Base-by-base conservation (phyloP, 2,329 filamentous ascomycete genomes). In the Phialophora expanda region DNA sequence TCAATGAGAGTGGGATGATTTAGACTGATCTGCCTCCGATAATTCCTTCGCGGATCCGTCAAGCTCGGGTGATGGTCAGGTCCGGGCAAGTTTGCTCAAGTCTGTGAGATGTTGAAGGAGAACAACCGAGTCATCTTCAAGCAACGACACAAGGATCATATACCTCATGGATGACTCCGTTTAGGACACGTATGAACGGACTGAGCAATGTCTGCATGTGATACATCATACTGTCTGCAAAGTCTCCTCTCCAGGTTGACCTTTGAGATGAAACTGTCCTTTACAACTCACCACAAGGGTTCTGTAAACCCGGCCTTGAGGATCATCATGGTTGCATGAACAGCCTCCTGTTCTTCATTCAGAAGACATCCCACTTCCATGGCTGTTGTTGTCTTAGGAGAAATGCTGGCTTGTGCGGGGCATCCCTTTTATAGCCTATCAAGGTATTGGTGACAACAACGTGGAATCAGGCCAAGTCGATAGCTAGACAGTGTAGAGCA, bases 1-100 rank as follows among this genome's bases (percentile, higher is more conserved):
- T 7, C 5, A 14, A 14, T 2, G 34, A 41, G 34, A 41, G 34
- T 6, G 6, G 5, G 3, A 6, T 17, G 12, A 17, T 17, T 3
- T 6, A 17, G 34, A 17, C 34, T 41, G 34, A 7, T 17, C 34
- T 41, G 79, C 62, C 46, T 77, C 71, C 24, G 71, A 69, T 11
- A 81, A 70, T 1, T 76, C 76, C 1, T 77, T 76, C 2, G 77
- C 71, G 34, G 81, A 73, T 61, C 78, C 77, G 58, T 82, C 80
- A 50, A 78, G 69, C 4, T 9, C 12, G 9, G 17, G 11, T 44
- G 24, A 56, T 17, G 22, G 20, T 22, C 1, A 62, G 51, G 2
- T 30, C 41, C 32, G 17, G 30, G 50, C 50, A 26, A 54, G 24
- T 3, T 14, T 54, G 24, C 17, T 17, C 17, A 30, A 54, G 51